Percentiles rank a stretch among this genome's conserved stretches.
Conservation (phyloP, 176 grass and related monocot species). For the Alloteropsis semialata region DNA sequence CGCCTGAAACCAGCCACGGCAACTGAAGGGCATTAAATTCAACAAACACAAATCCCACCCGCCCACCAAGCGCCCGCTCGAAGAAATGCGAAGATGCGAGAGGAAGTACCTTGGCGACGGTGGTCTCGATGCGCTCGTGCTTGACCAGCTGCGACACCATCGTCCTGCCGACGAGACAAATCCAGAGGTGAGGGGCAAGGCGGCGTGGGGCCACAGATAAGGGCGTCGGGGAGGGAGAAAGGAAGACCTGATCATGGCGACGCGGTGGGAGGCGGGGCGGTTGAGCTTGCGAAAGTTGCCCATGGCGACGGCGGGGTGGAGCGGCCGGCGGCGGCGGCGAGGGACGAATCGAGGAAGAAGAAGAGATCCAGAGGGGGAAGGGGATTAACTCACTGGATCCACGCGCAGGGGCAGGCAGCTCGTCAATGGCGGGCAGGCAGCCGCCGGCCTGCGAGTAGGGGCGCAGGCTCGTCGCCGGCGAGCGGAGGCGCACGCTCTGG, state of each 20-base stretch:
- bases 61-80: background rate
- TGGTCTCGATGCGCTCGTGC: conserved; percentile 96
- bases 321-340: conserved; percentile 38
- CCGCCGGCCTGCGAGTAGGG: no score
- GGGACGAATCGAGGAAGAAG: no score
- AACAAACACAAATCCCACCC: background rate
- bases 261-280: conserved; percentile 52
- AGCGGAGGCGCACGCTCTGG: no score
- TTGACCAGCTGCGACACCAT: conserved; percentile 99
- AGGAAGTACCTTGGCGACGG: conserved; percentile 65
- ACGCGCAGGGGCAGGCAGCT: no score
- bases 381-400: no score
- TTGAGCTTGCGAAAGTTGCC: conserved; percentile 78
- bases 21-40: background rate
- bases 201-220: background rate
- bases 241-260: conserved; percentile 69
- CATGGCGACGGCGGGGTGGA: conserved; percentile 34
- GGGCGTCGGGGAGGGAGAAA: background rate
- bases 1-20: conserved; percentile 52
- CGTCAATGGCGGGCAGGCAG: no score
- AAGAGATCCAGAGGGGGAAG: no score
- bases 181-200: background rate
- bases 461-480: no score
- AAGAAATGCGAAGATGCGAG: background rate
- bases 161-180: conserved; percentile 54